These are phyloP conservation scores for Vitis hybrid DNA, from an alignment of 177 flowering plant species.

Conservation along the genomic window DNA sequence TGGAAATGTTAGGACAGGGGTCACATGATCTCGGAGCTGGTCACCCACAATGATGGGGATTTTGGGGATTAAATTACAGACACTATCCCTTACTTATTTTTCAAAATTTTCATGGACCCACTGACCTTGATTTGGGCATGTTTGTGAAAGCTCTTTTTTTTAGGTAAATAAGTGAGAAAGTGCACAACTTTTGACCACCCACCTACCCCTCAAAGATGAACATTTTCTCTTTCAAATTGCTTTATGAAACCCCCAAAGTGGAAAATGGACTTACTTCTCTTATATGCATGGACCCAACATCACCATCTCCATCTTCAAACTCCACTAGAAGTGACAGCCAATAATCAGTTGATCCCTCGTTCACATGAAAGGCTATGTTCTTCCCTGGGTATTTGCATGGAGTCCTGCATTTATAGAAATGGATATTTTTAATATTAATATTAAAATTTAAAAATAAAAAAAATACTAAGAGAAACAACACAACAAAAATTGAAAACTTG, in stretches of 20 bases:
- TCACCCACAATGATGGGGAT: no score
- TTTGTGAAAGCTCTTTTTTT: background rate
- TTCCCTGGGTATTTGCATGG: slow-evolving; percentile 80
- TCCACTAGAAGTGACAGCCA: slow-evolving; percentile 88
- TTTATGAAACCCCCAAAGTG: no score
- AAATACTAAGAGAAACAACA: background rate
- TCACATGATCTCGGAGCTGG: no score
- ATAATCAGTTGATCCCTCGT: slow-evolving; percentile 88
- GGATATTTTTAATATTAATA: no score
- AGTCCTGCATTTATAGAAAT: slow-evolving; percentile 44
- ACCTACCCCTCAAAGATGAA: no score
- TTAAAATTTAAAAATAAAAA: no score
- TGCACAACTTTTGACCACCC: slow-evolving; percentile 4
- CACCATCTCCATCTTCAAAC: slow-evolving; percentile 95
- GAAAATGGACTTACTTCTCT: slow-evolving; percentile 44
- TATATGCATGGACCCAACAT: slow-evolving; percentile 95
- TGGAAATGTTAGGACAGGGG: no score
- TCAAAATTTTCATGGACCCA: no score
- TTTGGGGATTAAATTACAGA: no score
- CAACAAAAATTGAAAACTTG: background rate
- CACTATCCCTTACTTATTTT: no score
- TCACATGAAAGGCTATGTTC: slow-evolving; percentile 83
- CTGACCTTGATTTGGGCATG: no score
- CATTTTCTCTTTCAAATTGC: no score
- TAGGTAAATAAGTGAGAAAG: background rate